Percentiles rank a stretch among this genome's conserved stretches.
These are phyloP conservation scores for Alloteropsis semialata DNA, from an alignment of 176 grass and related monocot species.

Conservation along the genomic window DNA sequence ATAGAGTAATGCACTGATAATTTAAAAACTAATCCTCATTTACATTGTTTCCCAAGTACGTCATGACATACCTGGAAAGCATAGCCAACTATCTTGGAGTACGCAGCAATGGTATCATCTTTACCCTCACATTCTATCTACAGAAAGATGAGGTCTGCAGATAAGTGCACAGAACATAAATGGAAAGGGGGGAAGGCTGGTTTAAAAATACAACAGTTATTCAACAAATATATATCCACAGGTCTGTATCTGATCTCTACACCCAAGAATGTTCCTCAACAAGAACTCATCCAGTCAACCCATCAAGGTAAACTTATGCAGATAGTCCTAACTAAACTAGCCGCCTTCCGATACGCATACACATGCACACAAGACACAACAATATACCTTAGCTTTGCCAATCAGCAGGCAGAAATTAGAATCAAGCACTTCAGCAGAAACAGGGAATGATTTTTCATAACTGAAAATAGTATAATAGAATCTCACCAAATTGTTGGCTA, in stretches of 20 bases:
- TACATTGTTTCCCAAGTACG: slow-evolving; percentile 4
- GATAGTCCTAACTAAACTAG: not conserved
- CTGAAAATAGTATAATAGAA: slow-evolving; percentile 40
- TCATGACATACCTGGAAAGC: slow-evolving; percentile 70
- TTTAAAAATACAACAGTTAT: not conserved
- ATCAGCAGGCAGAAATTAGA: slow-evolving; percentile 93
- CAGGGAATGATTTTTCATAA: slow-evolving; percentile 90
- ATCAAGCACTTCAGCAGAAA: slow-evolving; percentile 94
- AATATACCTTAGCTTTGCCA: slow-evolving; percentile 92
- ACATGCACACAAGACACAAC: slow-evolving; percentile 3
- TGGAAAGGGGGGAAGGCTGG: not conserved
- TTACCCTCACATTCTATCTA: slow-evolving; percentile 93
- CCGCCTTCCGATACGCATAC: not conserved
- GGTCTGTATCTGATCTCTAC: slow-evolving; percentile 3
- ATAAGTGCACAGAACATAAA: slow-evolving; percentile 18
- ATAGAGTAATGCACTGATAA: not conserved
- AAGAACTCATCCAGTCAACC: not conserved
- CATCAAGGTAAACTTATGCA: not conserved
- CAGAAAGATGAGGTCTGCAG: slow-evolving; percentile 26
- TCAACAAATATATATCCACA: slow-evolving; percentile 12
- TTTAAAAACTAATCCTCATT: not conserved
- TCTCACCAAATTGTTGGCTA: slow-evolving; percentile 19
- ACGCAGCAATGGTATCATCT: slow-evolving; percentile 84
- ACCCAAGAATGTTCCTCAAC: not conserved
- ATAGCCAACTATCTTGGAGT: slow-evolving; percentile 97